Evolutionary conservation across 2,329 filamentous ascomycete species (phyloP).

Genomic region (Lasiodiplodia sp.): DNA sequence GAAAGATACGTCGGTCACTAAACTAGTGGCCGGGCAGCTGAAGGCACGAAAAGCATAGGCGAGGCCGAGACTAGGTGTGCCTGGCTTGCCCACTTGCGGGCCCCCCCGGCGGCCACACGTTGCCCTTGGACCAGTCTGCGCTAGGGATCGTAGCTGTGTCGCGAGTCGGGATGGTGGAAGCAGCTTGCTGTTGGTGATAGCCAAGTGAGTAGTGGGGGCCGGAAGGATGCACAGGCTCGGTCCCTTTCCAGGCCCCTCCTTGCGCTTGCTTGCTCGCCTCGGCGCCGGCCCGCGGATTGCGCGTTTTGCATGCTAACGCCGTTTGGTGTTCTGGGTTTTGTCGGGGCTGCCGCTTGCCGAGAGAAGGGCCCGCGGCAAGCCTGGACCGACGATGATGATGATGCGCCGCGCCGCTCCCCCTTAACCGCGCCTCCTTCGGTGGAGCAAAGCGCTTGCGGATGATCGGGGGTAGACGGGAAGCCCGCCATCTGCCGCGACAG

Average conservation of each 20-base stretch:
- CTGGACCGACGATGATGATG: background rate
- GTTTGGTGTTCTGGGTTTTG: background rate
- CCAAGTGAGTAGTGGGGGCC: background rate
- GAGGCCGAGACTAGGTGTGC: constrained; percentile 22
- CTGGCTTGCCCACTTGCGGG: constrained; percentile 5
- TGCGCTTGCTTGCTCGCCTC: background rate
- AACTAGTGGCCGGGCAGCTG: background rate
- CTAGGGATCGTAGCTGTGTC: background rate
- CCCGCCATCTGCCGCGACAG: background rate
- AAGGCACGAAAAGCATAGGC: constrained; percentile 8
- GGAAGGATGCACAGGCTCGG: constrained; percentile 6
- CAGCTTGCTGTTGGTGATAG: background rate
- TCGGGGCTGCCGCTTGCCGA: constrained; percentile 17
- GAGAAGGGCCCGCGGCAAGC: background rate
- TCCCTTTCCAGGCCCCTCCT: constrained; percentile 14
- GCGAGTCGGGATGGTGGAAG: constrained; percentile 1
- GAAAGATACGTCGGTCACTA: background rate
- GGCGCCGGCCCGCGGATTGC: constrained; percentile 26
- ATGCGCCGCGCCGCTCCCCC: background rate
- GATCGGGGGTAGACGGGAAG: background rate
- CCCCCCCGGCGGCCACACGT: background rate
- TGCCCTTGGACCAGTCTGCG: background rate
- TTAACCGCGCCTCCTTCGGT: constrained; percentile 12
- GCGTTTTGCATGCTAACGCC: constrained; percentile 13
- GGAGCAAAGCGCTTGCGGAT: constrained; percentile 24